These are phyloP conservation scores for Pyrenochaeta sp. DNA, from an alignment of 2,329 filamentous ascomycete species.

Conservation along the genomic window DNA sequence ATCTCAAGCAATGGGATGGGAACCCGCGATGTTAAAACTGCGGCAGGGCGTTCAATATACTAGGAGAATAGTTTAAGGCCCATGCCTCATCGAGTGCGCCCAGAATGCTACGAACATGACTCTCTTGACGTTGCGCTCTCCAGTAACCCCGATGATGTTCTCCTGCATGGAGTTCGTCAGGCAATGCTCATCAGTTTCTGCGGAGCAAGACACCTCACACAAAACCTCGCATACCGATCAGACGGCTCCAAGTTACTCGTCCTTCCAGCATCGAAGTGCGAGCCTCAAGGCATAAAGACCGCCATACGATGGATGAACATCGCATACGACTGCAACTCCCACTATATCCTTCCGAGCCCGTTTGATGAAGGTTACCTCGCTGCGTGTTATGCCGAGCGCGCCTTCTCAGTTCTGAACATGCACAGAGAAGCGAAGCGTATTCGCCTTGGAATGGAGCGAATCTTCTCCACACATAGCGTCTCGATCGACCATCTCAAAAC, in stretches of 20 bases:
- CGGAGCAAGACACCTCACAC: neutral
- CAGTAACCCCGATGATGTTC: neutral
- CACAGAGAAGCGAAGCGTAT: neutral
- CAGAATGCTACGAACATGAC: neutral
- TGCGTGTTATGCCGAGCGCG: neutral
- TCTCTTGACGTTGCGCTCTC: neutral
- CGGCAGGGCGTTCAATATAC: no score
- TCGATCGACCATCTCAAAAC: neutral
- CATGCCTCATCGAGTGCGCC: neutral
- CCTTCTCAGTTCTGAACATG: neutral
- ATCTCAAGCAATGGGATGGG: no score
- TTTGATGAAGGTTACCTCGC: neutral
- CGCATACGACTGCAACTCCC: neutral
- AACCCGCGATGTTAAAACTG: no score
- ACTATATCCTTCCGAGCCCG: neutral
- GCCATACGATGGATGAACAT: neutral
- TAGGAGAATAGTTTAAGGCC: neutral
- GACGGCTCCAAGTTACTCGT: neutral
- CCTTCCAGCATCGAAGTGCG: constrained; percentile 1
- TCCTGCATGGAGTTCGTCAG: neutral
- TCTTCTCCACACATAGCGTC: neutral
- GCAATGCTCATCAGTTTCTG: neutral
- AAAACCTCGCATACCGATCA: neutral
- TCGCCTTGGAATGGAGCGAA: neutral
- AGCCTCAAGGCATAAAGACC: neutral